Base-by-base conservation (phyloP, 1,284 basidiomycete species). In the Microbotryum saponariae region DNA sequence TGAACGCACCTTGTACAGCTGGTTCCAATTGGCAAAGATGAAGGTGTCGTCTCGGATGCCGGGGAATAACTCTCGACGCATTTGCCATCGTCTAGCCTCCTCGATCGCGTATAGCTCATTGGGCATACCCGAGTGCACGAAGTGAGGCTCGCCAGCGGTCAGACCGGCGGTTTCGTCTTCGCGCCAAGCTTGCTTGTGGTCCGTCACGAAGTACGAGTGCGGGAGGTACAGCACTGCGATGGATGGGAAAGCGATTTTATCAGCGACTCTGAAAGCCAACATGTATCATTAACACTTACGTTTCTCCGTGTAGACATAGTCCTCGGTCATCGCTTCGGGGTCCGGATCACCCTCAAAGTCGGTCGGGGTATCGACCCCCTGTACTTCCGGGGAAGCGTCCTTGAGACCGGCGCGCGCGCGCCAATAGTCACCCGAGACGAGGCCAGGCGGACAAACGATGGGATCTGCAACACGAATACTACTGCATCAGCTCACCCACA, bases 1-100 rank as follows among this genome's bases (percentile, higher is more conserved):
- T 18, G 23, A 44, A 54, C 60, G 37, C 25, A 78, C 78, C 73
- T 82, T 82, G 72, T 82, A 82, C 23, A 82, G 74, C 80, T 84
- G 83, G 69, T 83, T 84, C 72, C 83, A 84, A 68, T 83, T 82
- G 56, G 82, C 82, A 68, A 85, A 84, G 65, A 85, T 81, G 60
- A 85, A 68, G 21, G 79, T 72, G 71, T 80, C 75, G 61, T 76
- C 73, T 33, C 78, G 76, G 60, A 85, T 56, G 71, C 80, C 77
- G 16, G 80, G 80, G 64, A 82, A 83, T 54, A 81, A 70, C 6
- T 72, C 64, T 47, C 67, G 70, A 61, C 83, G 77, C 70, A 82
- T 77, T 23, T 76, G 71, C 64, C 75, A 75, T 42, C 83, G 77
- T 46, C 77, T 77, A 20, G 70, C 67, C 67, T 81, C 77, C 70